Percentiles rank a stretch among this genome's conserved stretches.
phyloP scores from a whole-genome alignment of 2,329 filamentous ascomycete species.

The Paecilomyces niveus region DNA sequence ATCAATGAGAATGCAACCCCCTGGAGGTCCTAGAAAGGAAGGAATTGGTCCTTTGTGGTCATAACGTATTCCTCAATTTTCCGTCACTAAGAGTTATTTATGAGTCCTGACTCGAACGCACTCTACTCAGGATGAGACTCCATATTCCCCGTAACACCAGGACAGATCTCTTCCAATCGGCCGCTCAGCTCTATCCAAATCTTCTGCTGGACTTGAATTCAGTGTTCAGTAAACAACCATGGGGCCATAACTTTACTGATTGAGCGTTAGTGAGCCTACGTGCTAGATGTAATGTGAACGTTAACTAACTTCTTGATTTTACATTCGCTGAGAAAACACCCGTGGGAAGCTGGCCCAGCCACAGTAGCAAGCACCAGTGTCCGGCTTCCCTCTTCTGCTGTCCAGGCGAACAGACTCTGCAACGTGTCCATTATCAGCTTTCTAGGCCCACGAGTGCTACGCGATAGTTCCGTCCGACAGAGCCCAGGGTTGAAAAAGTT shows the following conservation, averaged over 20 bases:
- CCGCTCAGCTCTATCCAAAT: slow-evolving; percentile 8
- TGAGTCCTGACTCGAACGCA: too few species aligned
- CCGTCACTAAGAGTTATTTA: too few species aligned
- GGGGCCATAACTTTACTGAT: neutral
- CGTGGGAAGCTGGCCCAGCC: slow-evolving; percentile 8
- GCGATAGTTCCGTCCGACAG: slow-evolving; percentile 10
- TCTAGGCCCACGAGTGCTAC: slow-evolving; percentile 1
- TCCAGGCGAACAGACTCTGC: slow-evolving; percentile 7
- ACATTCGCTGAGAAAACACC: slow-evolving; percentile 5
- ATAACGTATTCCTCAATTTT: too few species aligned
- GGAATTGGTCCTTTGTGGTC: too few species aligned
- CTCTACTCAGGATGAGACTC: too few species aligned
- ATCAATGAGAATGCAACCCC: too few species aligned
- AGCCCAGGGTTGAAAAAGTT: slow-evolving; percentile 17
- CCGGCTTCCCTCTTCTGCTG: slow-evolving; percentile 12
- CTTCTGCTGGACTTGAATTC: slow-evolving; percentile 4
- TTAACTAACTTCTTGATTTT: slow-evolving; percentile 7
- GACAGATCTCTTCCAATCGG: slow-evolving; percentile 6
- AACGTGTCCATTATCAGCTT: slow-evolving; percentile 1
- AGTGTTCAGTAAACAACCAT: slow-evolving; percentile 4
- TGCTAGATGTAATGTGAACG: neutral
- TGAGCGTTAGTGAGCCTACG: neutral
- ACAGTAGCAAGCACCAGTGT: slow-evolving; percentile 11
- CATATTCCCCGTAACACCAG: neutral
- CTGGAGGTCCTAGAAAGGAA: too few species aligned